Base-by-base conservation (phyloP, 768 basidiomycete genomes). In the Phlebiopsis gigantea region DNA sequence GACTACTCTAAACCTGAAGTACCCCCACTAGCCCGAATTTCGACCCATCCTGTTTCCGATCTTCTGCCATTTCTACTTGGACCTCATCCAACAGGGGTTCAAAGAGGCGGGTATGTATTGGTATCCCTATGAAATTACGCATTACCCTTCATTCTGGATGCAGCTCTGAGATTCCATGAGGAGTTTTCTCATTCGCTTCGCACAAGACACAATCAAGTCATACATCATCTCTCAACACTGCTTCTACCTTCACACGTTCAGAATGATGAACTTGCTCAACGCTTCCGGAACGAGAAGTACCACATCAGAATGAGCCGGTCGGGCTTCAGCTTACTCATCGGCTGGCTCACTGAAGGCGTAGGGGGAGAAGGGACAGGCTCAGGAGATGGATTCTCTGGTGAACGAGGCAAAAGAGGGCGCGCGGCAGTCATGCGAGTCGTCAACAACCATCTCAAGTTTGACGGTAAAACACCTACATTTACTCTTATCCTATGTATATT, bases 1-100 rank as follows among this genome's bases (percentile, higher is more conserved):
- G 47, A 55, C 10, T 29, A 60, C 31, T 62, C 39, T 46, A 19
- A 39, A 12, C 8, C 56, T 46, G 15, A 25, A 19, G 21, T 6
- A n/a, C n/a, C n/a, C n/a, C n/a, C 8, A 5, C 19, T 4, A 98
- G 90, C 92, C 93, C 54, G 95, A 99, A 71, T 89, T 99, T 64
- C 80, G 90, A 45, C 94, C 92, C 45, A 88, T 99, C 31, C 73
- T 97, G 15, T 97, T 94, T 67, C 97, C 97, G 2, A 90, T 99
- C 60, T 98, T 98, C 68, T 93, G 90, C 49, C 93, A 99, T 71
- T 98, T 98, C 68, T 98, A 96, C 70, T 78, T 99, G 28, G 96
- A 98, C 69, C 80, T 99, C 48, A 85, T 98, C 46, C 87, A 93
- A 63, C 84, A 87, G 50, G 93, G 92, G 9, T 93, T 90, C 71